Evolutionary conservation across 2,329 filamentous ascomycete genomes (phyloP), one percentile per base, ranked within the genome.

Genomic region (Seiridium cupressi): DNA sequence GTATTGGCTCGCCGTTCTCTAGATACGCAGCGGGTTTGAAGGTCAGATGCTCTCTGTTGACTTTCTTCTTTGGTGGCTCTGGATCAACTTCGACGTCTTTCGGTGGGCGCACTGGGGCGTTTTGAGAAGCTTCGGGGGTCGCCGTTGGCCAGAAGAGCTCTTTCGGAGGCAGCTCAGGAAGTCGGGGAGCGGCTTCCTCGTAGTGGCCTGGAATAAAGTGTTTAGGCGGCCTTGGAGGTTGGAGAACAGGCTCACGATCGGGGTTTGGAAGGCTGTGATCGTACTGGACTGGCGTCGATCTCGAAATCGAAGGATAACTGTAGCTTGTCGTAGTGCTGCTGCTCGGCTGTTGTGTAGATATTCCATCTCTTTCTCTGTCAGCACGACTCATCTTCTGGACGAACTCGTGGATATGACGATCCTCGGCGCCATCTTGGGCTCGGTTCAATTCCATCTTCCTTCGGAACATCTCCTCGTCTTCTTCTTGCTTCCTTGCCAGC

Each of bases 21-120:
- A 97, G 88, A 71, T 93, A 95, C 1, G 92, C 93, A 2, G 91
- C 89, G 1, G 94, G 91, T 63, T 87, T 86, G 79, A 96, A 96
- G 11, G 91, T 92, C 67, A 91, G 90, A 53, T 86, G 73, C 60
- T 88, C 74, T 74, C 86, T 81, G 64, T 82, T 78, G 10, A 38
- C 7, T 34, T 42, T 26, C 63, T 74, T 44, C 62, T 66, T 62
- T 46, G 63, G 59, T 54, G 77, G 58, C 26, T 51, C 51, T 8
- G 63, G 49, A 3, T 61, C 35, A 4, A 58, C 58, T 18, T 69
- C 69, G 3, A 57, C 61, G 6, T 66, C 51, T 61, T 77, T 78
- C 0, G 75, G 72, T 13, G 75, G 75, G 4, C 49, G 66, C 7
- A 34, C 48, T 13, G 62, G 63, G 62, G 62, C 64, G 7, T 65